These are phyloP conservation scores for Rhodocollybia butyracea DNA, from an alignment of 768 basidiomycete genomes.

Conservation along the genomic window DNA sequence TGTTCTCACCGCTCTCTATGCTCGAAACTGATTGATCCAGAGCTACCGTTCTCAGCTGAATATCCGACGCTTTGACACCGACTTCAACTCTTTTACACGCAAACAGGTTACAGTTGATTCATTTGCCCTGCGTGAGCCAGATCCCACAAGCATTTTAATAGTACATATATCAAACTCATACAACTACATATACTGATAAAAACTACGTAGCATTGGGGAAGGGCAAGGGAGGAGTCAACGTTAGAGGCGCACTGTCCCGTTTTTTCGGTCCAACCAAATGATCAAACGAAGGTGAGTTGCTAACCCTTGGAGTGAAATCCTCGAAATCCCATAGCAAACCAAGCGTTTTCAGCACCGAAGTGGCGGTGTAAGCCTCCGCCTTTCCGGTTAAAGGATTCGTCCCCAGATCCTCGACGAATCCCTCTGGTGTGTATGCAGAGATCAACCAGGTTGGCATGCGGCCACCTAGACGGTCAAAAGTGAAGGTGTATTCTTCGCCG, in stretches of 20 bases:
- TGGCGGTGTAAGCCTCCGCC: conserved; percentile 16
- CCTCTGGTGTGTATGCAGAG: conserved; percentile 21
- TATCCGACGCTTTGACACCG: no score
- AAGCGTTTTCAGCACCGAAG: conserved; percentile 17
- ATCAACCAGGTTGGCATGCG: conserved; percentile 25
- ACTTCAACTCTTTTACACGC: no score
- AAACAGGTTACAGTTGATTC: no score
- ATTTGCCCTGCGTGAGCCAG: no score
- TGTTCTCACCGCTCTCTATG: no score
- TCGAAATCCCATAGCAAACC: conserved; percentile 17
- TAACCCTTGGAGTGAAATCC: conserved; percentile 16
- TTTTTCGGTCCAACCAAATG: conserved; percentile 16
- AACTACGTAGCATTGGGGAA: conserved; percentile 24
- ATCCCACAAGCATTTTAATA: no score
- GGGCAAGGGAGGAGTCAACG: conserved; percentile 12
- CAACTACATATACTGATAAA: no score
- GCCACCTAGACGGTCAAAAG: conserved; percentile 25
- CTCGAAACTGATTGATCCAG: no score
- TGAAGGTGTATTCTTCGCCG: conserved; percentile 19
- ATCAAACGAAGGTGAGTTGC: conserved; percentile 16
- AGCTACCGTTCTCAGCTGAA: no score
- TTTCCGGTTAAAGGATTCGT: conserved; percentile 17
- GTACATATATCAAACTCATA: no score
- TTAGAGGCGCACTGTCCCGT: conserved; percentile 1
- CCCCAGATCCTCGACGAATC: conserved; percentile 21